Base-by-base conservation (phyloP, 306 rosid genomes). In the Adenanthera pavonina region DNA sequence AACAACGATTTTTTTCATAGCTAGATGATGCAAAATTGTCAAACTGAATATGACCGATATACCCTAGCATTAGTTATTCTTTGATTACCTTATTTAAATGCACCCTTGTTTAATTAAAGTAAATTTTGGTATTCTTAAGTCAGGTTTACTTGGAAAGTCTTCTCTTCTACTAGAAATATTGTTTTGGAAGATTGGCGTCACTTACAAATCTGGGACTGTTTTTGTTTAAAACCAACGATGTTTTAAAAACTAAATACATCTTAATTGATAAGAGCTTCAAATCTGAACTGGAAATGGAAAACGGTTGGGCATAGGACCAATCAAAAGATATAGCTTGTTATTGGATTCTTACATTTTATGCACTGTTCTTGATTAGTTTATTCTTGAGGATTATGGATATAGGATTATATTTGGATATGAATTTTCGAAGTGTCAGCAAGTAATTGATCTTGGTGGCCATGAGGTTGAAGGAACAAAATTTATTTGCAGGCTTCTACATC, bases 21-120 rank as follows among this genome's bases (percentile, higher is more conserved):
- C 53, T 51, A 68, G 61, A 68, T 82, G 56, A 69, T 57, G 48
- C 76, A 70, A 59, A 66, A 40, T 60, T 48, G 66, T 64, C 17
- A 60, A 33, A 67, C 62, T 25, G 43, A 74, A 65, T 41, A 41
- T 66, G 51, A 30, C 30, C 25, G 64, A 41, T 81, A 34, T 75
- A 67, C 40, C 69, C 52, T 49, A 8, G 36, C 11, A 14, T 57
- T 19, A 19, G 35, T 10, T 79, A 57, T 34, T 70, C 56, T 47
- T 25, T 40, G 34, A 71, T 47, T 36, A 44, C 36, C 10, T 59
- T 20, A 59, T 34, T 38, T 79, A 59, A 71, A 47, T 79, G 13
- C 41, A 34, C 62, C 64, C 1, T 30, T 12, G 61, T 35, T 46
- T 13, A 71, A 61, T 73, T 41, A 5, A 30, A 3, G 75, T 40